These are phyloP conservation scores for Persicaria tinctoria DNA, from an alignment of 148 eudicot species.

Conservation along the genomic window DNA sequence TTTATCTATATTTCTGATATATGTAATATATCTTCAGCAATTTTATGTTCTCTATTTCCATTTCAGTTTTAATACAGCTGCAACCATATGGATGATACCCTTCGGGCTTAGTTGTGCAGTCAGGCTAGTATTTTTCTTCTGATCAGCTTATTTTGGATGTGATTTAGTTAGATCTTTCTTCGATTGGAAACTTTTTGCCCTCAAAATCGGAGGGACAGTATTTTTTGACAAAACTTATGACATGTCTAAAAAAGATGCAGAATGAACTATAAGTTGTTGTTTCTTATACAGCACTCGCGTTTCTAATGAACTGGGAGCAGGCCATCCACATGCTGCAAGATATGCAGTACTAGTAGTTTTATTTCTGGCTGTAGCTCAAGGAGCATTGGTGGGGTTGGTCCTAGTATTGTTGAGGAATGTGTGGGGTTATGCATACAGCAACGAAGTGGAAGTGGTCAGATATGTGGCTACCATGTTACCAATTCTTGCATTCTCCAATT, in stretches of 20 bases:
- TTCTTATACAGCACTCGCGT: too few relatives aligned
- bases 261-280: too few relatives aligned
- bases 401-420: conserved; percentile 22
- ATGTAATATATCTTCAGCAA: not conserved
- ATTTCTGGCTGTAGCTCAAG: conserved; percentile 22
- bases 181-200: not conserved
- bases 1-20: not conserved
- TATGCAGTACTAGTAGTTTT: conserved; percentile 25
- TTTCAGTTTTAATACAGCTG: conserved; percentile 70
- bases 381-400: conserved; percentile 21
- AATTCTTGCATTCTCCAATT: conserved; percentile 25
- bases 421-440: conserved; percentile 38
- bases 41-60: not conserved
- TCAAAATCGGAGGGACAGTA: not conserved
- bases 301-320: too few relatives aligned
- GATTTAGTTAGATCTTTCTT: not conserved
- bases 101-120: conserved; percentile 79
- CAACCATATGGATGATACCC: conserved; percentile 81
- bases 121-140: conserved; percentile 35
- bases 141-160: not conserved
- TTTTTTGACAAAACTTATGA: too few relatives aligned
- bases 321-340: conserved; percentile 24
- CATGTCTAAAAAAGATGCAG: too few relatives aligned
- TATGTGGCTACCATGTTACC: conserved; percentile 33
- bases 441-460: conserved; percentile 24